These are phyloP conservation scores for Tricholoma sp. DNA, from an alignment of 768 basidiomycete genomes.

Conservation along the genomic window DNA sequence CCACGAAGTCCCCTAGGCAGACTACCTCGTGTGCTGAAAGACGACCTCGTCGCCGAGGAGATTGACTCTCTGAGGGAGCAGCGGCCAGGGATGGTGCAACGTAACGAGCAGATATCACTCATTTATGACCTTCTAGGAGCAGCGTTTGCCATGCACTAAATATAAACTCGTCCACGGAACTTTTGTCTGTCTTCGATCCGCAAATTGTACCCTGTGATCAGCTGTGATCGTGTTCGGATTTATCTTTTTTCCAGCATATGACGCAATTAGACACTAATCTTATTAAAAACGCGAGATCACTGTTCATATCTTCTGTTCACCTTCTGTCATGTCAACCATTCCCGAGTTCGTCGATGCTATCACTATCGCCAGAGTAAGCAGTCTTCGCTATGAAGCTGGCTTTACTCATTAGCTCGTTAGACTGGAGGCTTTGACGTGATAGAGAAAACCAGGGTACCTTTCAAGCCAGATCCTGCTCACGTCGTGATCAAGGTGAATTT, in stretches of 20 bases:
- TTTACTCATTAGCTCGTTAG: conserved; percentile 17
- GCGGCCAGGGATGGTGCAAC: conserved; percentile 77
- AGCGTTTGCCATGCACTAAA: conserved; percentile 12
- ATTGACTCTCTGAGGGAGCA: conserved; percentile 79
- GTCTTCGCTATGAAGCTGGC: not conserved
- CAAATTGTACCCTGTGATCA: not conserved
- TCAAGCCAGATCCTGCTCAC: conserved; percentile 54
- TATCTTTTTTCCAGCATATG: too few species aligned
- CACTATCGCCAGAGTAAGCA: conserved; percentile 51
- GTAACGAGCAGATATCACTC: conserved; percentile 55
- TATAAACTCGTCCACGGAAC: not conserved
- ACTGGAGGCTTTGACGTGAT: conserved; percentile 77
- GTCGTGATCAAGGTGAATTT: conserved; percentile 42
- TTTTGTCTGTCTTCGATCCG: too few species aligned
- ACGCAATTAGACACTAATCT: too few species aligned
- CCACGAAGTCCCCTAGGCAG: conserved; percentile 54
- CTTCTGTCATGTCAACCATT: not conserved
- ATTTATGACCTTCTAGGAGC: conserved; percentile 56
- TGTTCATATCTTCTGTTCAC: conserved; percentile 1
- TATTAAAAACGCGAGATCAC: too few species aligned
- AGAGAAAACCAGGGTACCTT: conserved; percentile 60
- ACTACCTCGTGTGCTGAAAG: conserved; percentile 39
- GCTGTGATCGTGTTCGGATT: not conserved
- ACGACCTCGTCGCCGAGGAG: conserved; percentile 64
- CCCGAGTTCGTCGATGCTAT: conserved; percentile 52